Evolutionary conservation across 2,329 filamentous ascomycete genomes (phyloP), one percentile per base, ranked within the genome.

Genomic region (Juglanconis sp.): DNA sequence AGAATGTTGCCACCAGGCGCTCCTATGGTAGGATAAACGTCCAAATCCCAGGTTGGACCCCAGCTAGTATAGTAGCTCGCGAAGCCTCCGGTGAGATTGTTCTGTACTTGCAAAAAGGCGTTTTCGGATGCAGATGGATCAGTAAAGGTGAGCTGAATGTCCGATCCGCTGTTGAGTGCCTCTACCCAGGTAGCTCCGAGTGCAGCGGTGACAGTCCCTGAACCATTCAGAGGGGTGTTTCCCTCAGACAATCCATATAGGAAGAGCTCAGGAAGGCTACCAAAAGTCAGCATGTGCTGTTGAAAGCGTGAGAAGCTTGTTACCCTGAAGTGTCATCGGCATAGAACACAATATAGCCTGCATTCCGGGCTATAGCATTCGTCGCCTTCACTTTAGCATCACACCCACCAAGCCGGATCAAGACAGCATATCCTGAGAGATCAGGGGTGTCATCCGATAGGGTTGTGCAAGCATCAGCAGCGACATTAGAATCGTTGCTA

Each of bases 31-130:
- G 84, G 83, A 70, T 84, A 85, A 52, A 82, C 70, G 50, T 81
- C 77, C 64, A 82, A 73, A 65, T 87, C 82, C 70, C 79, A 86
- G 1, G 79, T 83, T 5, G 84, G 84, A 11, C 84, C 84, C 84
- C 83, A 87, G 5, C 78, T 80, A 36, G 79, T 83, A 68, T 74
- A 85, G 3, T 68, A 69, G 64, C 78, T 83, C 40, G 81, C 69
- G 36, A 76, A 80, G 11, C 83, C 84, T 2, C 80, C 82, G 0
- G 77, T 80, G 0, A 66, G 54, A 3, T 65, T 68, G 66, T 82
- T 81, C 34, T 58, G 38, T 17, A 64, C 56, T n/a, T 70, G 53
- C 38, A 32, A 17, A 11, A 35, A 40, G 2, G 46, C 35, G 11
- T n/a, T 7, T 1, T 11, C 40, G 15, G 61, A 50, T 3, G 17